These are phyloP conservation scores for Chrysanthemum seticuspe DNA, from an alignment of 129 eudicot genomes.

Conservation along the genomic window DNA sequence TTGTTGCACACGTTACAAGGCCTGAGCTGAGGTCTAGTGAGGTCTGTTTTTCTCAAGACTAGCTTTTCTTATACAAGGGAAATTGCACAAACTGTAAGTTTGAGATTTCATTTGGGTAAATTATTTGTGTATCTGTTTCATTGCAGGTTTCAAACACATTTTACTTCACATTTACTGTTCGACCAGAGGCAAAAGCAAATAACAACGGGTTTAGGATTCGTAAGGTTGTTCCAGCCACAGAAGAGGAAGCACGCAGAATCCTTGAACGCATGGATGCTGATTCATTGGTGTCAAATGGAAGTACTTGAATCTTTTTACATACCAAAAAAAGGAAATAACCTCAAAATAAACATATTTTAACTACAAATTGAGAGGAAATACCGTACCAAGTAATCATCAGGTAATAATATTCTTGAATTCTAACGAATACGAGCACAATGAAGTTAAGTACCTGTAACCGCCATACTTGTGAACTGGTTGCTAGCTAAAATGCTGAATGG, in stretches of 20 bases:
- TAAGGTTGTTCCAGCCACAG: conserved; percentile 95
- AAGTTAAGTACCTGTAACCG: not conserved
- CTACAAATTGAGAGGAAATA: conserved; percentile 13
- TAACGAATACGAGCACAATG: conserved; percentile 1
- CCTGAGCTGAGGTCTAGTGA: conserved; percentile 96
- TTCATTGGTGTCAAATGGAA: conserved; percentile 28
- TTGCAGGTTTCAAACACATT: conserved; percentile 88
- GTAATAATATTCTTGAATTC: conserved; percentile 10
- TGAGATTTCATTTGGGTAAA: not conserved
- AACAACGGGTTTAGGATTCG: conserved; percentile 64
- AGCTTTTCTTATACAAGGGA: not conserved
- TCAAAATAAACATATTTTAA: not conserved
- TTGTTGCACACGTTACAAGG: conserved; percentile 96
- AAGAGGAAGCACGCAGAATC: conserved; percentile 90
- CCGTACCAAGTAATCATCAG: conserved; percentile 17
- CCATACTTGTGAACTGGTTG: not conserved
- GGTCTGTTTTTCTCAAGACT: conserved; percentile 36
- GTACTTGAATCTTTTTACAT: conserved; percentile 1
- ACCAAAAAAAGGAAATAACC: conserved; percentile 5
- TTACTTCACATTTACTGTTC: conserved; percentile 93
- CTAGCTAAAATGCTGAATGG: not conserved
- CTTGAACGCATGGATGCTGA: conserved; percentile 91
- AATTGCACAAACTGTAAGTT: not conserved
- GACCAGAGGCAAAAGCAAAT: conserved; percentile 73
- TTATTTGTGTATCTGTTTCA: not conserved